phyloP scores from a whole-genome alignment of 2,329 filamentous ascomycete species.

The Sporothrix sp. region DNA sequence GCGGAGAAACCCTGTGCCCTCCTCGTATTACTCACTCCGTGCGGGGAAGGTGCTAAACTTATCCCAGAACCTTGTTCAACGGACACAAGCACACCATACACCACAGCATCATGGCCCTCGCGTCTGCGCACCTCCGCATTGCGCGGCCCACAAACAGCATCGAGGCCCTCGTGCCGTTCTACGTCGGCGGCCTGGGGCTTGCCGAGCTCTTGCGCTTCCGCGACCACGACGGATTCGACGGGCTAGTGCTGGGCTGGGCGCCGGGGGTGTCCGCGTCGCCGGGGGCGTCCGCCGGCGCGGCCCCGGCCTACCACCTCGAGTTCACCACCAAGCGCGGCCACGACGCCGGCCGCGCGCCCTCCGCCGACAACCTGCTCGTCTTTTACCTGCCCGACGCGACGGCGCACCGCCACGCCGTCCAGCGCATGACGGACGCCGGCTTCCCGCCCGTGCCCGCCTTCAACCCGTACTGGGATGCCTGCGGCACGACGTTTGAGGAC shows the following conservation, averaged over 20 bases:
- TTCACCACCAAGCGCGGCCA: slow-evolving; percentile 30
- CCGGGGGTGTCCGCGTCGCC: no score
- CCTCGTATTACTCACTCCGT: no score
- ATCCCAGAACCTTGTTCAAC: no score
- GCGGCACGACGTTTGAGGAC: slow-evolving; percentile 36
- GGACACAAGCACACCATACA: no score
- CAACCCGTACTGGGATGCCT: slow-evolving; percentile 37
- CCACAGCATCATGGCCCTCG: no score
- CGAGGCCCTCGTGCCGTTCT: slow-evolving; percentile 31
- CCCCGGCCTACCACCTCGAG: slow-evolving; percentile 34
- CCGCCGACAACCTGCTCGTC: slow-evolving; percentile 34
- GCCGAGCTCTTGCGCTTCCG: slow-evolving; percentile 26
- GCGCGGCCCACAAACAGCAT: slow-evolving; percentile 33
- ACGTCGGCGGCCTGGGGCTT: slow-evolving; percentile 32
- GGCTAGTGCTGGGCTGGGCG: slow-evolving; percentile 30
- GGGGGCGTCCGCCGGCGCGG: no score
- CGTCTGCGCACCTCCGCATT: slow-evolving; percentile 29
- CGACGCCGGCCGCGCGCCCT: slow-evolving; percentile 28
- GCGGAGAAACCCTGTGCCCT: no score
- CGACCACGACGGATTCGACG: slow-evolving; percentile 32
- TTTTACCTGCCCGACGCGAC: slow-evolving; percentile 31
- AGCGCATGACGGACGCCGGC: slow-evolving; percentile 27
- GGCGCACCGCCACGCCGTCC: slow-evolving; percentile 24
- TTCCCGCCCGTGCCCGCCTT: slow-evolving; percentile 28
- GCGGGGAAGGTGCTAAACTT: no score